Percentiles rank a stretch among this genome's conserved stretches.
These are phyloP conservation scores for Hyaloscypha finlandica DNA, from an alignment of 495 filamentous ascomycete species.

Conservation along the genomic window DNA sequence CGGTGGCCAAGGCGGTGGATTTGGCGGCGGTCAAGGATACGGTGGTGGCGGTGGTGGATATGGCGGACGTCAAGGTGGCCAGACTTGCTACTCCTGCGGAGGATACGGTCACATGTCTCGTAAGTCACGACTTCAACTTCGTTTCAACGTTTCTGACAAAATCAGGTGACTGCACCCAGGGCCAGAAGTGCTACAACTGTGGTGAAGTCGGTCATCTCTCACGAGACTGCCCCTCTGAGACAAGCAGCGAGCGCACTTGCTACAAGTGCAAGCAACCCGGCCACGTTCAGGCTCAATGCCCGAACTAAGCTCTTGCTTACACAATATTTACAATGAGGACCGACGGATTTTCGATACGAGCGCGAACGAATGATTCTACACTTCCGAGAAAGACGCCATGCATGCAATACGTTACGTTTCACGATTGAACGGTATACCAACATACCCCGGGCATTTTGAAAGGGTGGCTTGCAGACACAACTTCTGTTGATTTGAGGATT, in stretches of 20 bases:
- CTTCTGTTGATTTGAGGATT: conserved; percentile 35
- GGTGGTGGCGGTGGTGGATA: conserved; percentile 48
- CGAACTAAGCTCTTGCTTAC: conserved; percentile 21
- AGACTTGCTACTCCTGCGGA: conserved; percentile 86
- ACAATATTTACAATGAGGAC: conserved; percentile 28
- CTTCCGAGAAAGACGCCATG: conserved; percentile 18
- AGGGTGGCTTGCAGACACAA: conserved; percentile 31
- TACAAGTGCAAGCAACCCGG: conserved; percentile 99
- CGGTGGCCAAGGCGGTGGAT: conserved; percentile 37
- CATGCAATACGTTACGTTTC: conserved; percentile 16
- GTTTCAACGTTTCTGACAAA: conserved; percentile 3
- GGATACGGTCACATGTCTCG: conserved; percentile 96
- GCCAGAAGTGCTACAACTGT: conserved; percentile 99
- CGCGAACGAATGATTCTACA: conserved; percentile 24
- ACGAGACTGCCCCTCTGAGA: conserved; percentile 92
- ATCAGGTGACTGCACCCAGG: conserved; percentile 89
- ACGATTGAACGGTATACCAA: conserved; percentile 20
- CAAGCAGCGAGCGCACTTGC: conserved; percentile 88
- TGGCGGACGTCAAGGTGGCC: conserved; percentile 49
- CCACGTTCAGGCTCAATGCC: conserved; percentile 88
- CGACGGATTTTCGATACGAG: conserved; percentile 17
- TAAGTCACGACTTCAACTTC: conserved; percentile 31
- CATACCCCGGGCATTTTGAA: conserved; percentile 35
- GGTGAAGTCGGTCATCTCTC: conserved; percentile 93
- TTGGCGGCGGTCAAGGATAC: conserved; percentile 42